Evolutionary conservation across 2,329 filamentous ascomycete species (phyloP).

Genomic region (Sarocladiaceae sp.): DNA sequence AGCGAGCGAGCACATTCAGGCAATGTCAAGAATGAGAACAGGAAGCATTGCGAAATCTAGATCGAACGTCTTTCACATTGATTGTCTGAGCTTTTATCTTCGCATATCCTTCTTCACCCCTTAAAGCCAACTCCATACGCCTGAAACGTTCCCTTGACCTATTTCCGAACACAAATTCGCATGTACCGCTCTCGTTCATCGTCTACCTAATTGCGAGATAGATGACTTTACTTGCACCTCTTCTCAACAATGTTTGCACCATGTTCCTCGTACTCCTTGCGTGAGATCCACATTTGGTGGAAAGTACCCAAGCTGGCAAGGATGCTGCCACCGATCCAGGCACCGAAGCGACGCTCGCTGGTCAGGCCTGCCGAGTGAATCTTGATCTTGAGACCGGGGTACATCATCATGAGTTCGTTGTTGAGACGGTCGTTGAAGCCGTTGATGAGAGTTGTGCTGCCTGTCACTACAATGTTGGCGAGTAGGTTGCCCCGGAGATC

Average conservation of each 20-base stretch:
- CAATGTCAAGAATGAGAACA: too few relatives aligned
- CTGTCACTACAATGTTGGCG: constrained; percentile 88
- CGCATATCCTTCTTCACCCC: constrained; percentile 1
- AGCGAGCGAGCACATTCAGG: too few relatives aligned
- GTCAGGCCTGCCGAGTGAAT: constrained; percentile 83
- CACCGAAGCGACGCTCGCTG: constrained; percentile 84
- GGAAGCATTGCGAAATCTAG: not conserved
- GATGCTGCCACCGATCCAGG: constrained; percentile 96
- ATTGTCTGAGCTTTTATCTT: constrained; percentile 5
- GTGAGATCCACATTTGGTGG: constrained; percentile 99
- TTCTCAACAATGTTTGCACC: constrained; percentile 89
- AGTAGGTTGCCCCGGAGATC: constrained; percentile 82
- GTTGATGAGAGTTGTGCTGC: constrained; percentile 80
- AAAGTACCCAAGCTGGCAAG: constrained; percentile 93
- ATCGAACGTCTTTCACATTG: not conserved
- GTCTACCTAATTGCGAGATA: not conserved
- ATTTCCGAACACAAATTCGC: constrained; percentile 1
- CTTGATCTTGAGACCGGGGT: constrained; percentile 81
- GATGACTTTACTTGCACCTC: constrained; percentile 70
- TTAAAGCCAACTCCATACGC: constrained; percentile 9
- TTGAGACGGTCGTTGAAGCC: constrained; percentile 90
- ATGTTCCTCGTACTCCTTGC: constrained; percentile 97
- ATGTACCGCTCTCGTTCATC: not conserved
- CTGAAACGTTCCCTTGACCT: constrained; percentile 4
- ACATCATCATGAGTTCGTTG: constrained; percentile 75